Evolutionary conservation across 192 early-diverging fungal genomes (phyloP).

Genomic region (Funneliformis mosseae): DNA sequence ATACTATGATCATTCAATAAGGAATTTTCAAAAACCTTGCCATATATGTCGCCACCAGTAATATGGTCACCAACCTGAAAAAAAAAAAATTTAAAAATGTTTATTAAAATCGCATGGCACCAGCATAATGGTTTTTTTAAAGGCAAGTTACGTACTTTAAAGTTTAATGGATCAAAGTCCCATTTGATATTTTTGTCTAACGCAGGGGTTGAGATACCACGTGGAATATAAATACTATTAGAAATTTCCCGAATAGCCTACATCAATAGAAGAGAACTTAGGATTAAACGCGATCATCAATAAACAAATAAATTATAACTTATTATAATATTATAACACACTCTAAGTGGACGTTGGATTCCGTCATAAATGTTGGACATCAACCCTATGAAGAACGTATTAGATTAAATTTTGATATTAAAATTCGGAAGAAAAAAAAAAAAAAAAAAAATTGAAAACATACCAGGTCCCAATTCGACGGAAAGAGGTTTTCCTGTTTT

Average conservation of each 20-base stretch:
- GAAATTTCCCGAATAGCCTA: slow-evolving; percentile 90
- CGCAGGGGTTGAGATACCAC: slow-evolving; percentile 98
- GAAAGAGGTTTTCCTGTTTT: slow-evolving; percentile 97
- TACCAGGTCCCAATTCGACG: slow-evolving; percentile 97
- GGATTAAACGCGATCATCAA: neutral
- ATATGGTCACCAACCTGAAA: slow-evolving; percentile 89
- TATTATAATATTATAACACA: slow-evolving; percentile 33
- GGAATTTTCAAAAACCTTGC: slow-evolving; percentile 92
- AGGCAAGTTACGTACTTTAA: slow-evolving; percentile 60
- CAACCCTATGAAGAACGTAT: slow-evolving; percentile 50
- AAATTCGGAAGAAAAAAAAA: neutral
- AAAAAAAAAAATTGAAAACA: slow-evolving; percentile 29
- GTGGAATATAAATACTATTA: slow-evolving; percentile 97
- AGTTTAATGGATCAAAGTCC: slow-evolving; percentile 94
- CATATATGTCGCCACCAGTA: slow-evolving; percentile 97
- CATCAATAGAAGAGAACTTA: neutral
- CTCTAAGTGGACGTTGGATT: slow-evolving; percentile 97
- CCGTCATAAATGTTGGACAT: slow-evolving; percentile 98
- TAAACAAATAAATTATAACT: neutral
- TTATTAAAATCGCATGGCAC: neutral
- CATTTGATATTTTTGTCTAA: slow-evolving; percentile 87
- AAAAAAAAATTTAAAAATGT: neutral
- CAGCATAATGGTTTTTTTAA: neutral
- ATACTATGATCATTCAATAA: slow-evolving; percentile 90
- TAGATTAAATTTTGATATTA: neutral